Evolutionary conservation across 495 filamentous ascomycete species (phyloP).

Genomic region (Podospora conica): DNA sequence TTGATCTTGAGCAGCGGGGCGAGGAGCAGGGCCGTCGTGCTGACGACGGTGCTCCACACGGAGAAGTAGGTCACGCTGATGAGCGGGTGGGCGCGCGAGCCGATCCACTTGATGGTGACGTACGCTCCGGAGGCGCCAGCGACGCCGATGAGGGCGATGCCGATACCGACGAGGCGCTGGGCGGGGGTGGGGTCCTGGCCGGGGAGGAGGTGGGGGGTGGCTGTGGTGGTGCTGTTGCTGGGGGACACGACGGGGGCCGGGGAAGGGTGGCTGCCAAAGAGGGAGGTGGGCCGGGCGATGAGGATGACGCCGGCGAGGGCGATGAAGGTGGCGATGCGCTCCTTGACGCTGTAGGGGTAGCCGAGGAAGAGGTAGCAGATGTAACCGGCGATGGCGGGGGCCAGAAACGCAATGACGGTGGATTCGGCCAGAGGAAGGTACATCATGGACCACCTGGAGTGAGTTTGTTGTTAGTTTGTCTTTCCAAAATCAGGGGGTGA

Average conservation of each 20-base stretch:
- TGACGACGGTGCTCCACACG: constrained; percentile 61
- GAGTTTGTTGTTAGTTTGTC: neutral
- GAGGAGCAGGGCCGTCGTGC: constrained; percentile 49
- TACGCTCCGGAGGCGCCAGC: constrained; percentile 71
- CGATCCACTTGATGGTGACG: constrained; percentile 79
- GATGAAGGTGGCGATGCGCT: constrained; percentile 69
- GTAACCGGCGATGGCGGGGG: constrained; percentile 76
- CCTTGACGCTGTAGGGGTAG: constrained; percentile 72
- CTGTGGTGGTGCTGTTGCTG: constrained; percentile 1
- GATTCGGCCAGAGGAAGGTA: constrained; percentile 89
- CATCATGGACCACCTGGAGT: constrained; percentile 52
- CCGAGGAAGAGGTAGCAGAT: constrained; percentile 68
- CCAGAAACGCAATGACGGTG: constrained; percentile 86
- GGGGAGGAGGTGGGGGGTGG: neutral
- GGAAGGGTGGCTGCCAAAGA: constrained; percentile 35
- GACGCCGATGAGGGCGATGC: constrained; percentile 71
- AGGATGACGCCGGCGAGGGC: constrained; percentile 77
- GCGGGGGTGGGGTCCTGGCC: constrained; percentile 46
- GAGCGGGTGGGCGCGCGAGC: constrained; percentile 73
- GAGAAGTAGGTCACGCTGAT: constrained; percentile 86
- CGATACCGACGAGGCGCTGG: constrained; percentile 68
- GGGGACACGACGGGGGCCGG: neutral
- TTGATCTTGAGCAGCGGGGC: constrained; percentile 39
- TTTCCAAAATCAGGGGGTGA: neutral
- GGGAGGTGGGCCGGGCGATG: constrained; percentile 68